Conservation (phyloP, 2,329 filamentous ascomycete species). For the Colletotrichum navitas region DNA sequence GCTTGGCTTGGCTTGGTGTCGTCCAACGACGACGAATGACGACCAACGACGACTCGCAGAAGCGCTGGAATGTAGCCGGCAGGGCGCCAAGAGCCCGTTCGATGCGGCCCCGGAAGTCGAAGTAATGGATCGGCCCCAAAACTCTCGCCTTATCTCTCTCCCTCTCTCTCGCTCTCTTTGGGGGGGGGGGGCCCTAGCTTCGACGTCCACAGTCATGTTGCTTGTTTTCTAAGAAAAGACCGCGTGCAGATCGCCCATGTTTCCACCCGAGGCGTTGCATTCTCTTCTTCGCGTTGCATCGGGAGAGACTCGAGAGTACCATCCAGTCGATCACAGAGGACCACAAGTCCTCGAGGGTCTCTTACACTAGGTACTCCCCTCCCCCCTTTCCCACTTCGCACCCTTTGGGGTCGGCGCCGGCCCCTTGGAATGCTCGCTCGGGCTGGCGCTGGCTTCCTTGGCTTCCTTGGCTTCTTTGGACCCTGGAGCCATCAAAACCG, state of each 20-base stretch:
- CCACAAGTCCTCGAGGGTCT: background rate
- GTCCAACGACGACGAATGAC: background rate
- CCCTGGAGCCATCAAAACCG: conserved; percentile 23
- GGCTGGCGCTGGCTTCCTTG: background rate
- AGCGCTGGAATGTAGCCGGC: background rate
- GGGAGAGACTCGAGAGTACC: background rate
- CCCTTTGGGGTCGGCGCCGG: conserved; percentile 1
- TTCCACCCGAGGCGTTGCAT: background rate
- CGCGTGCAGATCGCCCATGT: conserved; percentile 15
- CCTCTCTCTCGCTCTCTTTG: background rate
- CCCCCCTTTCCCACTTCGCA: background rate
- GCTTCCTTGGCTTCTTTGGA: conserved; percentile 3
- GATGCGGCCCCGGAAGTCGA: conserved; percentile 9
- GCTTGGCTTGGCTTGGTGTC: background rate
- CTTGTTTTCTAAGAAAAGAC: conserved; percentile 31
- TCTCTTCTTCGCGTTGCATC: background rate
- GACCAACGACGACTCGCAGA: conserved; percentile 2
- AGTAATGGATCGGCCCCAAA: conserved; percentile 3
- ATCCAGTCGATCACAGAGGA: conserved; percentile 1
- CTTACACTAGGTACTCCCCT: background rate
- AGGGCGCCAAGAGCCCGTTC: background rate
- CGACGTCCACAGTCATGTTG: background rate
- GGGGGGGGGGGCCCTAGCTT: background rate
- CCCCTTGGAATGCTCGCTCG: conserved; percentile 10
- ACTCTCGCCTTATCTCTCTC: background rate